phyloP scores from a whole-genome alignment of 176 grass and related monocot species.

The Zea mays region Zm-B73-REFERENCE-NAM-5.0 NC_050097.1:219164001-219164500 shows the following conservation, averaged over 20 bases:
- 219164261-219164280: background rate
- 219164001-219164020: too few relatives aligned
- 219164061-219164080: too few relatives aligned
- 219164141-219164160: too few relatives aligned
- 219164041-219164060: too few relatives aligned
- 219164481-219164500: background rate
- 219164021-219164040: too few relatives aligned
- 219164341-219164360: constrained; percentile 23
- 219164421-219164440: constrained; percentile 10
- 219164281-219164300: background rate
- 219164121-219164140: too few relatives aligned
- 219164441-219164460: background rate
- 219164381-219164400: constrained; percentile 95
- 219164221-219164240: too few relatives aligned
- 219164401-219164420: constrained; percentile 96
- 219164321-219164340: background rate
- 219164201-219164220: too few relatives aligned
- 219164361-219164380: constrained; percentile 98
- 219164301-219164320: background rate
- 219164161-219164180: too few relatives aligned
- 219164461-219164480: background rate
- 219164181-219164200: too few relatives aligned
- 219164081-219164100: too few relatives aligned
- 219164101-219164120: too few relatives aligned
- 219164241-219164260: background rate